Conservation (phyloP, 2,329 filamentous ascomycete genomes). For the Colletotrichum euphorbiae region DNA sequence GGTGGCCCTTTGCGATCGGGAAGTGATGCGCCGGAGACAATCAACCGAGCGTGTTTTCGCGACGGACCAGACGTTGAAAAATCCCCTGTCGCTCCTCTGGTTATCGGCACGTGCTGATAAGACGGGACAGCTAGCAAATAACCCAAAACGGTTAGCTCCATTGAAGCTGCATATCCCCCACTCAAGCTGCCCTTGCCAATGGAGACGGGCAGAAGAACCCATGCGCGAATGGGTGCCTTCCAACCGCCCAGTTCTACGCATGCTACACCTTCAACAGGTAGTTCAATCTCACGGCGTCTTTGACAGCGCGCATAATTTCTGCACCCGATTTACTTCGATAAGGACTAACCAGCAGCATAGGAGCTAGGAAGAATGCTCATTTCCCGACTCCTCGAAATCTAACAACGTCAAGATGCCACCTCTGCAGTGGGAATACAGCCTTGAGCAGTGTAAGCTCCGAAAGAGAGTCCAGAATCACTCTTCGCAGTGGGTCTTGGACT, state of each 20-base stretch:
- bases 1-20: constrained; percentile 38
- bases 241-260: neutral
- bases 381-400: too few relatives aligned
- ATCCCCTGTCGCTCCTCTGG: constrained; percentile 3
- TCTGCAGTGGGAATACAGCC: neutral
- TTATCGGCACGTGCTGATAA: constrained; percentile 35
- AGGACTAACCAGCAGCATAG: too few relatives aligned
- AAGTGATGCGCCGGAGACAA: constrained; percentile 28
- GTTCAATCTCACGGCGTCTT: too few relatives aligned
- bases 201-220: neutral
- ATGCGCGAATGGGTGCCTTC: neutral
- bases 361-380: too few relatives aligned
- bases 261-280: too few relatives aligned
- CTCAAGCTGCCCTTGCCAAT: neutral
- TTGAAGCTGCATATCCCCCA: constrained; percentile 20
- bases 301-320: too few relatives aligned
- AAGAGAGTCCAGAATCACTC: neutral
- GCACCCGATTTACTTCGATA: too few relatives aligned
- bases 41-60: constrained; percentile 37
- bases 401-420: neutral
- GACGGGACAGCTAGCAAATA: neutral
- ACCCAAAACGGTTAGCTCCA: neutral
- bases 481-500: neutral
- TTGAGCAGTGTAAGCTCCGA: neutral
- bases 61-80: constrained; percentile 32